Evolutionary conservation across 1,284 basidiomycete genomes (phyloP).

Genomic region (Heterobasidion irregulare): DNA sequence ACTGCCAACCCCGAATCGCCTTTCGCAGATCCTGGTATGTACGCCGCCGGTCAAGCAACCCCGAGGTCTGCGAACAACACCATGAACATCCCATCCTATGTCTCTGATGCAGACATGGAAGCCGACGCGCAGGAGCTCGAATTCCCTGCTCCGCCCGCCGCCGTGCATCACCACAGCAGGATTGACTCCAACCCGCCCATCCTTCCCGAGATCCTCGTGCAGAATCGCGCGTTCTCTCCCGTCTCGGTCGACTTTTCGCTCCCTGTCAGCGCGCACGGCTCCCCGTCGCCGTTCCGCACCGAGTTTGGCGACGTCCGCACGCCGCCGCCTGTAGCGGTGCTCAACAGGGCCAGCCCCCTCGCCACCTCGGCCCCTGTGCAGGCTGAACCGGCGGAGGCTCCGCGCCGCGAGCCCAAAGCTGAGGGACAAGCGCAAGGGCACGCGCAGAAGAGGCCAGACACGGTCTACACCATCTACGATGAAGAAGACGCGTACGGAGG

Average conservation of each 20-base stretch:
- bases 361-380: slow-evolving; percentile 17
- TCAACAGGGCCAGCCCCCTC: slow-evolving; percentile 15
- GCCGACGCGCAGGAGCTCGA: slow-evolving; percentile 19
- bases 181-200: slow-evolving; percentile 41
- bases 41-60: slow-evolving; percentile 1
- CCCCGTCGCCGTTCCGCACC: slow-evolving; percentile 19
- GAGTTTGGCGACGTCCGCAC: slow-evolving; percentile 14
- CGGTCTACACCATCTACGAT: slow-evolving; percentile 47
- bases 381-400: slow-evolving; percentile 4
- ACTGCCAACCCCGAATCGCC: slow-evolving; percentile 14
- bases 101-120: slow-evolving; percentile 13
- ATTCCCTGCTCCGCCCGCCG: slow-evolving; percentile 33
- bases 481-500: slow-evolving; percentile 61
- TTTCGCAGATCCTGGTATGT: slow-evolving; percentile 14
- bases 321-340: slow-evolving; percentile 13
- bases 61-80: not conserved
- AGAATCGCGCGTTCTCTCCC: slow-evolving; percentile 26
- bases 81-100: not conserved
- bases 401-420: not conserved
- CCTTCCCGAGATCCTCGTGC: slow-evolving; percentile 40
- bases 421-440: slow-evolving; percentile 3
- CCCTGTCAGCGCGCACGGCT: slow-evolving; percentile 10
- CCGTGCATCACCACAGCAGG: slow-evolving; percentile 27
- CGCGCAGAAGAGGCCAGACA: slow-evolving; percentile 24
- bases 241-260: slow-evolving; percentile 26